Evolutionary conservation across 768 basidiomycete species (phyloP), one percentile per base, ranked within the genome.

Genomic region (Lentinula guzmanii): DNA sequence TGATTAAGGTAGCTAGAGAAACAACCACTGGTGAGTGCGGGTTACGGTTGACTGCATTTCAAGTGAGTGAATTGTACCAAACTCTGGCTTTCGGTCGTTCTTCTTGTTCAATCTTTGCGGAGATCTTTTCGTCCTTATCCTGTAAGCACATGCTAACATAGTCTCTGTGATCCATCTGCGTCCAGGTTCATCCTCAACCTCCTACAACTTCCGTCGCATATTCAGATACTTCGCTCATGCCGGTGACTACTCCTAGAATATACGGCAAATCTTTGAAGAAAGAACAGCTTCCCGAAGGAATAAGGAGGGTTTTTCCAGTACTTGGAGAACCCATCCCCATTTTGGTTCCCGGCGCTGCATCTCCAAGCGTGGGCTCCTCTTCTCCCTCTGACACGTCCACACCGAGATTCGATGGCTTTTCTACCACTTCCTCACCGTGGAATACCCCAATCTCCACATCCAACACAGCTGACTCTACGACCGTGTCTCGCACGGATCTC

Each of bases 21-120:
- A 87, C 91, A 0, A 98, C 96, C 1, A 89, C 85, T 9, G 70
- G 79, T 2, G 82, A 86, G 71, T 89, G 87, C 0, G 97, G 96
- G 0, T 63, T 98, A 3, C 75, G 92, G 42, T 72, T 98, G 53
- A 97, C 95, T 1, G 97, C 92, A 6, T 98, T 93, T 72, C 91
- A 94, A 79, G 96, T 94, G 65, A 48, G 57, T 57, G 82, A 1
- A 13, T 39, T 39, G 7, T 39, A 13, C 2, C 5, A 39, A 39
- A 13, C 13, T 39, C 13, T 39, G 37, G 37, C 13, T 39, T 39
- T 39, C 37, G 37, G 13, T 39, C 37, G 5, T 39, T 39, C 37
- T 39, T 39, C 37, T 41, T n/a, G 4, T 21, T 28, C 48, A 39
- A 18, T 39, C 13, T 8, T 13, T 39, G 37, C 28, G 28, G 28